Base-by-base conservation (phyloP, 2,329 filamentous ascomycete genomes). In the Sordariomycetes sp. region DNA sequence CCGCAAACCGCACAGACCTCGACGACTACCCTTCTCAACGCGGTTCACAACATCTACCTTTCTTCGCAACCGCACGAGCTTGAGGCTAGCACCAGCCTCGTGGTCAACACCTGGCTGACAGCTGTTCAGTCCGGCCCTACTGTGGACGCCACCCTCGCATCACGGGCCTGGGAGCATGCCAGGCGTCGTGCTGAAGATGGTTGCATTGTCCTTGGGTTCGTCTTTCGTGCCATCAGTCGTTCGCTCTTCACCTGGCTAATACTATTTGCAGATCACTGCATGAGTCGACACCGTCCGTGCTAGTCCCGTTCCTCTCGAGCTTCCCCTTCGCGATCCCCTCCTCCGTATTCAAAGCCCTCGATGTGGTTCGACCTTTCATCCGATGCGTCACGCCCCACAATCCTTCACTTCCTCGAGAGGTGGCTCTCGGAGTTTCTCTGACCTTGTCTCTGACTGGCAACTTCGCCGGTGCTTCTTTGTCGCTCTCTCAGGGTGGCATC, bases 31-130 rank as follows among this genome's bases (percentile, higher is more conserved):
- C 73, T 96, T 30, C 74, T 98, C 36, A 96, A 96, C 61, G 77
- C 86, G 36, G 72, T 95, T 30, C 92, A 98, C 62, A 87, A 86
- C 47, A 82, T 84, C 51, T 96, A 94, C 58, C 73, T 85, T 31
- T 78, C 83, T 4, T 79, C 79, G 20, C 78, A 86, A 50, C 77
- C 90, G n/a, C 92, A 94, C 55, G 71, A 72, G 41, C 74, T 98
- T 30, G 92, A 98, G 58, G 80, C 87, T 31, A 86, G 86, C 45
- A 92, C 88, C 23, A 94, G 86, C 55, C 58, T 96, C 25, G 88
- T 92, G 0, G 86, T 96, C 44, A 96, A 96, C 63, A 95, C 87
- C 37, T 95, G 88, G 88, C 72, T 92, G 34, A 94, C 86, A 4
- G 85, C 86, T 14, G 70, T 76, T 19, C 83, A 83, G 45, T 64